Percentiles rank a stretch among this genome's conserved stretches.
Conservation (phyloP, 768 basidiomycete genomes). For the Xerocomus brunneocitrinus region DNA sequence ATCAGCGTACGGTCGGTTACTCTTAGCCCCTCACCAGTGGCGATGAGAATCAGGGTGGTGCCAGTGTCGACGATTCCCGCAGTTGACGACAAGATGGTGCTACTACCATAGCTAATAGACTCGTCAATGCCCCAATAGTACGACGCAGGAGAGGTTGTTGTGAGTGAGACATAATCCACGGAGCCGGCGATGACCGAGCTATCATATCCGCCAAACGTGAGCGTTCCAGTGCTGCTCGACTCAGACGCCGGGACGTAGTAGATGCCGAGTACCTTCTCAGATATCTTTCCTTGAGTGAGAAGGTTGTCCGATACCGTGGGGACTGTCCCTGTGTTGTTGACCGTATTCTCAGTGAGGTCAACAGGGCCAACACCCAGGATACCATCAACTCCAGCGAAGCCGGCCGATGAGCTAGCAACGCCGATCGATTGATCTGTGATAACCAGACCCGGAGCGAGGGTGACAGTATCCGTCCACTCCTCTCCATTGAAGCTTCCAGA, state of each 20-base stretch:
- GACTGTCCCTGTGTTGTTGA: constrained; percentile 8
- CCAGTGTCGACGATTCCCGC: not conserved
- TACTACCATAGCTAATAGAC: constrained; percentile 20
- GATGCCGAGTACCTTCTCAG: constrained; percentile 24
- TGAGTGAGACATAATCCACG: constrained; percentile 20
- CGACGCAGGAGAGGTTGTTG: constrained; percentile 21
- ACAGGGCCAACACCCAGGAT: constrained; percentile 34
- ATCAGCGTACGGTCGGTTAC: not conserved
- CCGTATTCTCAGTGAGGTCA: constrained; percentile 28
- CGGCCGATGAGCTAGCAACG: constrained; percentile 23
- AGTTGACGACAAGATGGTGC: constrained; percentile 13
- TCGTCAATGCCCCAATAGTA: constrained; percentile 29
- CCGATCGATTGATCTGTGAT: constrained; percentile 29
- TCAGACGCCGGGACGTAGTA: constrained; percentile 24
- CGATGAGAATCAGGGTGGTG: not conserved
- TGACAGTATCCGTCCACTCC: constrained; percentile 2
- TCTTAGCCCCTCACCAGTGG: not conserved
- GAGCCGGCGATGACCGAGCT: constrained; percentile 13
- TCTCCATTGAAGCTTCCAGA: constrained; percentile 5
- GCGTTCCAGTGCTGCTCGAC: constrained; percentile 18
- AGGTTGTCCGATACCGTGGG: constrained; percentile 23
- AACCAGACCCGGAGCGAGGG: not conserved
- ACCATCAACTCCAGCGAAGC: constrained; percentile 35
- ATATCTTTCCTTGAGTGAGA: constrained; percentile 26
- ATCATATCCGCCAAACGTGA: constrained; percentile 24